Evolutionary conservation across 176 grass and related monocot species (phyloP).

Genomic region (Triticum aestivum): DNA sequence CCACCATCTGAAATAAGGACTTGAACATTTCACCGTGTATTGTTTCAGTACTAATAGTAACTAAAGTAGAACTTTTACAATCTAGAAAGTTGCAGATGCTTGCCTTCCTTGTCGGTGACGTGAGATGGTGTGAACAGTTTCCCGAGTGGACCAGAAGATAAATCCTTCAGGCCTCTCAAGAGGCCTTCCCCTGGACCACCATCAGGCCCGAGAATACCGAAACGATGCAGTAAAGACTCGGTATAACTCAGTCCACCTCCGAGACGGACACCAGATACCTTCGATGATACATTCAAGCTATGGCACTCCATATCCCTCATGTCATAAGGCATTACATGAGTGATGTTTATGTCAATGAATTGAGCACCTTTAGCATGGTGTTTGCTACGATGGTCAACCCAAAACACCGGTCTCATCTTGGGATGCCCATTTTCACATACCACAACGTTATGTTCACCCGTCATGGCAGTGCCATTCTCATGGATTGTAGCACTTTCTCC

Average conservation of each 20-base stretch:
- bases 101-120: conserved; percentile 56
- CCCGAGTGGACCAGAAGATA: conserved; percentile 91
- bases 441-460: conserved; percentile 25
- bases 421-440: conserved; percentile 53
- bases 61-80: conserved; percentile 15
- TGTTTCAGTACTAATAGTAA: conserved; percentile 24
- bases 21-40: not conserved
- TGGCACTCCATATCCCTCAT: conserved; percentile 89
- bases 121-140: conserved; percentile 86
- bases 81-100: conserved; percentile 17
- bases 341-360: conserved; percentile 84
- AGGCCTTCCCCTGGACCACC: conserved; percentile 88
- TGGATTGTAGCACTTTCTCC: conserved; percentile 42
- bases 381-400: conserved; percentile 80
- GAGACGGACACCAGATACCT: conserved; percentile 83
- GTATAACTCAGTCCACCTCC: conserved; percentile 95
- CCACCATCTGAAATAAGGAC: conserved; percentile 26
- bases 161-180: conserved; percentile 85
- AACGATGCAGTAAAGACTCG: conserved; percentile 79
- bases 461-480: conserved; percentile 45
- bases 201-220: conserved; percentile 94
- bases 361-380: conserved; percentile 49
- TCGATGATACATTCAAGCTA: conserved; percentile 83
- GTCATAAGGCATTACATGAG: conserved; percentile 92
- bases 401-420: conserved; percentile 95